Base-by-base conservation (phyloP, 2,329 filamentous ascomycete species). In the Epichloe brachyelytri region DNA sequence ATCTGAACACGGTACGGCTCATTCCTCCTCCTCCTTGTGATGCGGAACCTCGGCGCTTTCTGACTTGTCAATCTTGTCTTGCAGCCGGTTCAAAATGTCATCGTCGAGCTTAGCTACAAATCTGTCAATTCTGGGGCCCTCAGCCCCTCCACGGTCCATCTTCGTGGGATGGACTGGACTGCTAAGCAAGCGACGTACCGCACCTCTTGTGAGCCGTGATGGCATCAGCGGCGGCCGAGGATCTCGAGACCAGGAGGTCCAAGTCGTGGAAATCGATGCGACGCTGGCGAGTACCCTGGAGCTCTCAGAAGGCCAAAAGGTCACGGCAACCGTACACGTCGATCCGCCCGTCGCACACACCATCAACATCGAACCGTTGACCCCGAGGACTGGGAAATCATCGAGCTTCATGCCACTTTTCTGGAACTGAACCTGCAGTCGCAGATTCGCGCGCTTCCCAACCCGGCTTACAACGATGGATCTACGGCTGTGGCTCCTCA, bases 371-470 rank as follows among this genome's bases (percentile, higher is more conserved):
- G 94, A 98, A 65, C 93, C 93, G 36, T 70, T 97, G 60, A 97
- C 93, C 0, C 91, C 1, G 88, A 94, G 53, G 93, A 98, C 65
- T 98, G 93, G 93, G 93, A 98, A 69, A 95, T 97, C 61, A 97
- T 98, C 60, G 93, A 98, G 68, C 74, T 98, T 2, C 93, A 98
- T 71, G 93, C 93, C 5, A 93, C 85, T 15, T 98, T 97, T 63
- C 75, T 98, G 48, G 93, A 98, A 64, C 76, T 96, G 57, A 97
- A 98, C 66, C 82, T 98, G 49, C 75, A 95, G 34, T 86, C 85
- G 43, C 93, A 98, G 70, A 90, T 98, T 59, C 85, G 93, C 60
- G 91, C 91, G 17, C 74, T 98, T 20, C 91, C 91, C 22, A 97
- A 96, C 65, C 91, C 91, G 17, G 72, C 77, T 22, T 86, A 81